Base-by-base conservation (phyloP, 768 basidiomycete species). In the Tylopilus cervinicoccineus region DNA sequence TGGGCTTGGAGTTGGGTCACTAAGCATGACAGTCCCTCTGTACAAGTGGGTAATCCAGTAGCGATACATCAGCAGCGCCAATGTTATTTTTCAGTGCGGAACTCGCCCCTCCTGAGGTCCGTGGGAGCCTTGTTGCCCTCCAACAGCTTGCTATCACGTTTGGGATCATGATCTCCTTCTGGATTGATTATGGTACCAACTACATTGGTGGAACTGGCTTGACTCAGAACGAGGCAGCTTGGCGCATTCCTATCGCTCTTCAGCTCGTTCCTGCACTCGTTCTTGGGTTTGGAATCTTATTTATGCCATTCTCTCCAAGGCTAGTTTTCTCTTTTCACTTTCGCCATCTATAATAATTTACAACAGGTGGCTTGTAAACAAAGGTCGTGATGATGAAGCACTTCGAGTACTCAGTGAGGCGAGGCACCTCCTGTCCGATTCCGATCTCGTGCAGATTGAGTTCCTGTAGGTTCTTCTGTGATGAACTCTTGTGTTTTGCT, bases 141-240 rank as follows among this genome's bases (percentile, higher is more conserved):
- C 88, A 90, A 62, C 88, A 90, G 62, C 72, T 90, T 17, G 84
- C 87, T 3, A 91, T 91, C 63, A 86, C 85, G 2, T 86, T 87
- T 56, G 84, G 85, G 19, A 88, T 87, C 62, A 81, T 87, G 81
- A 54, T 87, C 22, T 72, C 67, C 6, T 75, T 73, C 69, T 78
- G 71, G 70, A 74, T 74, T 50, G 69, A 71, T 41, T 73, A 71
- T 44, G 71, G 73, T 19, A 84, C 81, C 23, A 86, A 88, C 67
- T 84, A 79, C 64, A 86, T 86, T 39, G 84, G 84, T 20, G 84
- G 84, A 0, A 81, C 76, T 28, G 76, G 77, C 10, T 55, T 52
- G 0, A 65, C 65, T 7, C 86, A 88, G 58, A 74, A 69, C 44
- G 78, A 83, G 58, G 81, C 84, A 22, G 83, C 88, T 5, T 90